Evolutionary conservation across 352 stramenopile species (phyloP).

Genomic region (Nothophytophthora sp.): DNA sequence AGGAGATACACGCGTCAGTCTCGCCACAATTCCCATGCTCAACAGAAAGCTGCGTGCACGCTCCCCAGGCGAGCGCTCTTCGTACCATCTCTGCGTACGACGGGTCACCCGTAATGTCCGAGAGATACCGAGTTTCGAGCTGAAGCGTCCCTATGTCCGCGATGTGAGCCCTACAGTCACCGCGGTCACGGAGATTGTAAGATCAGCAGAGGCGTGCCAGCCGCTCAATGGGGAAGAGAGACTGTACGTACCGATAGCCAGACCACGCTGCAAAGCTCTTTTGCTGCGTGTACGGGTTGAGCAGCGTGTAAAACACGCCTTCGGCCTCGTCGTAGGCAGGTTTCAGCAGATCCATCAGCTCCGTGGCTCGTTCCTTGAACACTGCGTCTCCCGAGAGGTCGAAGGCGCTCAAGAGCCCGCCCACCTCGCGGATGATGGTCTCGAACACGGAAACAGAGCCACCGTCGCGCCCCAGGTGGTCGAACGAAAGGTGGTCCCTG

Average conservation of each 20-base stretch:
- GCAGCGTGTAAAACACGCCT: conserved; percentile 90
- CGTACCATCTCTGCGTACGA: conserved; percentile 71
- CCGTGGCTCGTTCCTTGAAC: conserved; percentile 93
- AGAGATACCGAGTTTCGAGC: conserved; percentile 82
- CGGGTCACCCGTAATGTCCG: conserved; percentile 71
- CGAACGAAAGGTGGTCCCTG: conserved; percentile 75
- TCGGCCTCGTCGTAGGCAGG: conserved; percentile 89
- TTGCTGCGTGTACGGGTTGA: conserved; percentile 85
- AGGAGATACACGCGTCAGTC: neutral
- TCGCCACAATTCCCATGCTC: neutral
- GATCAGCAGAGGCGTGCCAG: neutral
- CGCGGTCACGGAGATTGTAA: neutral
- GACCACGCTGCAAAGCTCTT: conserved; percentile 44
- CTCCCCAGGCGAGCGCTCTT: no score
- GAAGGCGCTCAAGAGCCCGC: conserved; percentile 96
- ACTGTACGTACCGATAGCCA: conserved; percentile 29
- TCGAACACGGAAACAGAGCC: conserved; percentile 96
- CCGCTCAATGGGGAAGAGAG: neutral
- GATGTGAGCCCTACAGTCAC: conserved; percentile 50
- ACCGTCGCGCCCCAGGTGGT: conserved; percentile 57
- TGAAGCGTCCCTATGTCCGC: conserved; percentile 87
- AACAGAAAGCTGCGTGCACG: neutral
- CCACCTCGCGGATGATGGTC: conserved; percentile 98
- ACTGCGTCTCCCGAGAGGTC: conserved; percentile 84
- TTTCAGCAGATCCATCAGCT: conserved; percentile 92